Evolutionary conservation across 495 filamentous ascomycete genomes (phyloP), one percentile per base, ranked within the genome.

Genomic region (Lophiostoma macrostomum): DNA sequence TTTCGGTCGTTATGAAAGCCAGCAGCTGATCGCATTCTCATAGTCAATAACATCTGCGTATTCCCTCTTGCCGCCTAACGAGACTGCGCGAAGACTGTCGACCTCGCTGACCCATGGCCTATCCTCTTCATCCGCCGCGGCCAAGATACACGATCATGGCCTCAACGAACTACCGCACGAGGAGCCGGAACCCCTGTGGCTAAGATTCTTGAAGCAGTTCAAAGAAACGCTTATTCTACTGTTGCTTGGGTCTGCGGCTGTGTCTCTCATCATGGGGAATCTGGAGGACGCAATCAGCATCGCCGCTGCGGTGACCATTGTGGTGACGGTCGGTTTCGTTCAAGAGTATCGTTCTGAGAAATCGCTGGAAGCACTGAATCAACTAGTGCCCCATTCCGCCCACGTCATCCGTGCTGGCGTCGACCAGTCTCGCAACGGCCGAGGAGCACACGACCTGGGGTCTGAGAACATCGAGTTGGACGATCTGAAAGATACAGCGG

Each of bases 291-390:
- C 94, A 4, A 73, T 97, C 61, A 96, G 91, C 69, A 99, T 99
- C 62, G 74, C 91, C 1, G 79, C 95, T 27, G 93, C 93, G 1
- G 93, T 99, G 5, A 93, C 90, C 36, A 97, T 99, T 64, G 93
- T 99, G 14, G 90, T 97, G 30, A 87, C 87, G 1, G 93, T 97
- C 43, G 93, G 90, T 10, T 99, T 99, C 64, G 80, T 97, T 49
- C 93, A 99, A 66, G 93, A 99, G 69, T 97, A 96, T 67, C 80
- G 94, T 50, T 96, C 91, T 32, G 94, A 99, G 67, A 95, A 97
- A 71, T 96, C 91, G 1, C 80, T 99, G 64, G 93, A 97, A 69
- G 93, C 93, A 40, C 75, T 99, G 48, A 96, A 85, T 65, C 88
- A 91, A 54, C 73, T 99, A 25, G 91, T 97, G 0, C 94, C 93